phyloP scores from a whole-genome alignment of 2,329 filamentous ascomycete genomes.

The Boeremia exigua region DNA sequence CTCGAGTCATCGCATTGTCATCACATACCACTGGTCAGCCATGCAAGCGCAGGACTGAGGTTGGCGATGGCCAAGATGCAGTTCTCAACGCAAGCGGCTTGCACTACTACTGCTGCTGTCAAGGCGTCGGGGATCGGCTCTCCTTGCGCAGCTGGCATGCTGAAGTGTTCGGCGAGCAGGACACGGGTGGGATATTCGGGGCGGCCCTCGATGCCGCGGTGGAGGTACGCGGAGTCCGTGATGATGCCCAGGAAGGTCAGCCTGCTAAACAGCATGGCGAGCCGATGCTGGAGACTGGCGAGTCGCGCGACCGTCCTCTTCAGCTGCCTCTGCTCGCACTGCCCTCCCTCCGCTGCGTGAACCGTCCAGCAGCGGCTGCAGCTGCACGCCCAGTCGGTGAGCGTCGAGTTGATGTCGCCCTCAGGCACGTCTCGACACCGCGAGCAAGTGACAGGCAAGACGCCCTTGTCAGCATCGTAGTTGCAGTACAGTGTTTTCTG shows the following conservation, averaged over 20 bases:
- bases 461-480: not conserved
- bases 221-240: too few species aligned
- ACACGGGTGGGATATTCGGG: too few species aligned
- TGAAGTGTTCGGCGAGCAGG: too few species aligned
- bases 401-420: not conserved
- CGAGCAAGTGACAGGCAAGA: not conserved
- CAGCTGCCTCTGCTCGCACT: not conserved
- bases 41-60: not conserved
- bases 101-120: not conserved
- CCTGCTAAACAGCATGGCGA: not conserved
- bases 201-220: not conserved
- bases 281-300: not conserved
- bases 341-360: not conserved
- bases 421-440: not conserved
- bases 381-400: not conserved
- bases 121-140: not conserved
- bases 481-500: not conserved
- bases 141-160: too few species aligned
- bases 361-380: not conserved
- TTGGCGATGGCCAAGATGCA: not conserved
- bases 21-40: not conserved
- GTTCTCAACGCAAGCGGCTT: not conserved
- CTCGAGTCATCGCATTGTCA: not conserved
- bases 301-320: not conserved
- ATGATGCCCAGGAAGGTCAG: not conserved